Evolutionary conservation across 108 stramenopile genomes (phyloP), one percentile per base, ranked within the genome.

Genomic region (Mediolabrus comicus): DNA sequence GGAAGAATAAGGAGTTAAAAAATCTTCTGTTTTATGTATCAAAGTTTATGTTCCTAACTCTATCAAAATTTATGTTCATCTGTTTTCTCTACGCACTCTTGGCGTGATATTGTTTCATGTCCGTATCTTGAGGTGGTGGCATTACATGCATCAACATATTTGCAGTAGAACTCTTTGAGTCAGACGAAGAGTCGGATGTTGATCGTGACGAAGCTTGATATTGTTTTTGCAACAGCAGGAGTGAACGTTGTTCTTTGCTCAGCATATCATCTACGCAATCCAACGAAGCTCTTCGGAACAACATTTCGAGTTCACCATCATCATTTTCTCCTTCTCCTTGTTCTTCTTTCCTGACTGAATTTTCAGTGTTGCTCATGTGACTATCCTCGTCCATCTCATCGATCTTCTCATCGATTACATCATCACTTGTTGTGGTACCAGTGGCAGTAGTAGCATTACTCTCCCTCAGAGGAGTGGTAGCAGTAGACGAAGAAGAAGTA

Each of bases 271-370:
- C 33, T 26, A 36, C 26, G 31, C 27, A 34, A 1, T 70, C 69
- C 69, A 70, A 39, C 16, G 69, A 70, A 35, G 69, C 59, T 35
- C 69, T 51, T n/a, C 69, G 59, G 29, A 70, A 70, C 69, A 70
- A 51, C 7, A 14, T 36, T 17, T 29, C 58, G 14, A 70, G 41
- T 16, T 70, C 69, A 26, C 35, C 59, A 27, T 70, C 59, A 1
- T 57, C 19, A 22, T 52, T 29, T 14, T 70, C 51, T 13, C 39
- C 14, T 3, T 55, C 34, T 29, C 36, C 34, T 8, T 51, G 32
- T 1, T 19, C 24, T n/a, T 22, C 25, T 25, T 65, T 13, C n/a
- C 31, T 56, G 13, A 31, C 38, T 29, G n/a, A n/a, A n/a, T 61
- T 7, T 36, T 27, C 22, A 19, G 17, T 30, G n/a, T 11, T 9